These are phyloP conservation scores for Akanthomyces uredinophilus DNA, from an alignment of 2,329 filamentous ascomycete genomes.

Conservation along the genomic window DNA sequence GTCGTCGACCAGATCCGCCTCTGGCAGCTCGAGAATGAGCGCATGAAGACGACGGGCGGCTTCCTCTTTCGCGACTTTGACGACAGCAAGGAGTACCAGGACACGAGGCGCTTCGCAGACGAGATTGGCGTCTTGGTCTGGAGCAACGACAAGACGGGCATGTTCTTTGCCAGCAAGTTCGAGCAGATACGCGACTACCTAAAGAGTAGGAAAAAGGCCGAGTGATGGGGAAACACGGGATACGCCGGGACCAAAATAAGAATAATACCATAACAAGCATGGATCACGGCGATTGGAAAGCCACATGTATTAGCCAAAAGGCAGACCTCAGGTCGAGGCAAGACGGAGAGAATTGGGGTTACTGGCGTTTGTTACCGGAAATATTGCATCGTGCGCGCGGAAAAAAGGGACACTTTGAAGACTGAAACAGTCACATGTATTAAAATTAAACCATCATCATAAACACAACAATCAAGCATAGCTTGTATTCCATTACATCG, in stretches of 20 bases:
- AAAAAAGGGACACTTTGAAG: neutral
- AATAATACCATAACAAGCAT: too few relatives aligned
- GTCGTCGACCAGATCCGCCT: slow-evolving; percentile 96
- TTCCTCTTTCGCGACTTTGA: slow-evolving; percentile 90
- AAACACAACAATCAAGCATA: slow-evolving; percentile 8
- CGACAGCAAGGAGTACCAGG: slow-evolving; percentile 62
- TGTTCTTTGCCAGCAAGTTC: slow-evolving; percentile 88
- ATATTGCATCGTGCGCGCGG: neutral
- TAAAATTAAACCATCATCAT: slow-evolving; percentile 9
- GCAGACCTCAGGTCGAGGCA: neutral
- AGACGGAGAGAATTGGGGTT: neutral
- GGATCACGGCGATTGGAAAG: neutral
- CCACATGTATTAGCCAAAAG: neutral
- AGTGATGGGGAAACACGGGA: slow-evolving; percentile 15
- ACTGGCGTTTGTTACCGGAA: neutral
- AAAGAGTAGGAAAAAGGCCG: slow-evolving; percentile 55
- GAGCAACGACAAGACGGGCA: slow-evolving; percentile 71
- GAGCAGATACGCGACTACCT: slow-evolving; percentile 84
- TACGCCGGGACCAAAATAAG: neutral
- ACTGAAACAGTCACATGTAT: slow-evolving; percentile 1
- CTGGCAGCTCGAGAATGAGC: slow-evolving; percentile 96
- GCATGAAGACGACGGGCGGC: slow-evolving; percentile 77
- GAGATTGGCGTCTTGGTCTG: slow-evolving; percentile 87
- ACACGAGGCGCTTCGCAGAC: slow-evolving; percentile 72
- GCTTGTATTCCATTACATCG: slow-evolving; percentile 6